phyloP scores from a whole-genome alignment of 129 eudicot species.

The Artemisia annua region DNA sequence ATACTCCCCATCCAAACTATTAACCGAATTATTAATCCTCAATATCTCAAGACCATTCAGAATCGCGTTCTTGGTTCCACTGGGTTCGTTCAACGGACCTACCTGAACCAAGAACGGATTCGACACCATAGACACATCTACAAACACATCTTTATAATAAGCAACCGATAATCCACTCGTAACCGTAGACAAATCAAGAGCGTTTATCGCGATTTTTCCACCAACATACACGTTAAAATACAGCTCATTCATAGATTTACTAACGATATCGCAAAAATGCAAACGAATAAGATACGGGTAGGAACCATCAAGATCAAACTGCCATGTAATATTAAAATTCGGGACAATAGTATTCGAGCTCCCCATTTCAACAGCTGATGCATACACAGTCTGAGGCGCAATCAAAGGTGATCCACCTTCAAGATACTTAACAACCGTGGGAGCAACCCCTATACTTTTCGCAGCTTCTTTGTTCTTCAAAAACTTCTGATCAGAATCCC shows the following conservation, averaged over 20 bases:
- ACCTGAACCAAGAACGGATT: constrained; percentile 59
- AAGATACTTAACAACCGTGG: constrained; percentile 57
- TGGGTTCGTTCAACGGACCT: constrained; percentile 52
- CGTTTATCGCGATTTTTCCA: constrained; percentile 61
- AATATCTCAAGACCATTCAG: constrained; percentile 66
- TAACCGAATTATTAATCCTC: constrained; percentile 63
- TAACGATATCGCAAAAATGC: constrained; percentile 89
- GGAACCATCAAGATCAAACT: constrained; percentile 50
- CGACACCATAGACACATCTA: constrained; percentile 49
- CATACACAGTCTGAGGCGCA: constrained; percentile 70
- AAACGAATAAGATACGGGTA: constrained; percentile 63
- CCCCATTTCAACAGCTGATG: constrained; percentile 74
- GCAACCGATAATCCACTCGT: constrained; percentile 58
- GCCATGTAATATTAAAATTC: constrained; percentile 82
- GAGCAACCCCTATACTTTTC: constrained; percentile 38
- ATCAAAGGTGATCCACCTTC: constrained; percentile 68
- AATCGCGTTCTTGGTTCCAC: constrained; percentile 62
- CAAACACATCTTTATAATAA: constrained; percentile 60
- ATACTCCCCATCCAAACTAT: constrained; percentile 73
- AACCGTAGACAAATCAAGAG: constrained; percentile 60
- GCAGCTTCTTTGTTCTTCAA: constrained; percentile 42
- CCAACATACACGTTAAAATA: constrained; percentile 79
- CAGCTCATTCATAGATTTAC: constrained; percentile 62
- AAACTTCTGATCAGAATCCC: constrained; percentile 52
- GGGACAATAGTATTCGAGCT: constrained; percentile 44